Conservation (phyloP, 2,329 filamentous ascomycete genomes). For the Fusarium sp. region DNA sequence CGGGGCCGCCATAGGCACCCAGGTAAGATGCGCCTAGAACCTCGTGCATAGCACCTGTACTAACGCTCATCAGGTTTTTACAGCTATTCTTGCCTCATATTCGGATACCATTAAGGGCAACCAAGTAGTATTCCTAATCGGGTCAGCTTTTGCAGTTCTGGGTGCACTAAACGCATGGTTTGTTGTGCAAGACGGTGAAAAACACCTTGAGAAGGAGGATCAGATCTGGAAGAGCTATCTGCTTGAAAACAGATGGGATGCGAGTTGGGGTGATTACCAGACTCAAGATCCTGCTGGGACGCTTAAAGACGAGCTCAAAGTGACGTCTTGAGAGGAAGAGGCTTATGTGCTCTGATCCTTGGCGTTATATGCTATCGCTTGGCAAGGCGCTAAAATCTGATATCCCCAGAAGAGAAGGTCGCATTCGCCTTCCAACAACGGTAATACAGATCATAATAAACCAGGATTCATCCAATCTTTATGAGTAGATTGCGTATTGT, state of each 20-base stretch:
- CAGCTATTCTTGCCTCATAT: slow-evolving; percentile 6
- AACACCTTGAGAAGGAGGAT: slow-evolving; percentile 13
- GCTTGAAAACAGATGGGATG: not conserved
- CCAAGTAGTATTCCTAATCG: slow-evolving; percentile 2
- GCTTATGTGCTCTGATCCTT: no score
- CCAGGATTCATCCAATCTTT: no score
- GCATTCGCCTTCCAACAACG: no score
- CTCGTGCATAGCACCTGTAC: no score
- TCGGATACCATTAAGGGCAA: not conserved
- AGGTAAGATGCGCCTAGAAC: not conserved
- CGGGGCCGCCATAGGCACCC: slow-evolving; percentile 12
- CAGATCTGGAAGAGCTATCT: slow-evolving; percentile 12
- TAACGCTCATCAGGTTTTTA: not conserved
- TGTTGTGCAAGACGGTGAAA: slow-evolving; percentile 5
- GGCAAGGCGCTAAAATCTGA: no score
- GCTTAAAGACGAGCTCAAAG: not conserved
- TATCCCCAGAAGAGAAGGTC: no score
- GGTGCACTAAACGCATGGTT: slow-evolving; percentile 8
- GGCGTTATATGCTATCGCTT: no score
- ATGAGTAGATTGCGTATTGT: no score
- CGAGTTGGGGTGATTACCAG: not conserved
- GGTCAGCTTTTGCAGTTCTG: slow-evolving; percentile 1
- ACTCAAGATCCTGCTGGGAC: slow-evolving; percentile 1
- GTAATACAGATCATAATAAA: no score
- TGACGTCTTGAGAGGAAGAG: not conserved